Evolutionary conservation across 129 eudicot genomes (phyloP).

Genomic region (Flaveria robusta): DNA sequence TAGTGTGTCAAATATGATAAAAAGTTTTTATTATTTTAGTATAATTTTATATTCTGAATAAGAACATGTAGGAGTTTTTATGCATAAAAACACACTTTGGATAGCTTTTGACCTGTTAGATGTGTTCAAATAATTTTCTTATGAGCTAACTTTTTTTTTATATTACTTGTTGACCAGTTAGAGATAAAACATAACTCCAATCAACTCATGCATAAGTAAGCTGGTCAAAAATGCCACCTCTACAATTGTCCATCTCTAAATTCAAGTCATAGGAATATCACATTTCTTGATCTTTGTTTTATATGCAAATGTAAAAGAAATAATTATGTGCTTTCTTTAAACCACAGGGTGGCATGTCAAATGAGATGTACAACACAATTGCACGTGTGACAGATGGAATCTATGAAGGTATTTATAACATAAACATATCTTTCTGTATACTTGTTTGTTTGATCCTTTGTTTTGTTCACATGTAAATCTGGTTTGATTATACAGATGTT

Average conservation of each 20-base stretch:
- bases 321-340: constrained; percentile 24
- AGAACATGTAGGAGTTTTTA: not conserved
- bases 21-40: not conserved
- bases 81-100: not conserved
- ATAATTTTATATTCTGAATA: not conserved
- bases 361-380: constrained; percentile 86
- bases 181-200: not conserved
- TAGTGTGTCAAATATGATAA: not conserved
- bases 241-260: not conserved
- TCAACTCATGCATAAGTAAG: constrained; percentile 1
- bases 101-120: not conserved
- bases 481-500: constrained; percentile 10
- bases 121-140: not conserved
- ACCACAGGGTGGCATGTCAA: constrained; percentile 98
- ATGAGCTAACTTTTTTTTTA: not conserved
- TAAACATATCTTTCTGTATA: not conserved
- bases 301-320: constrained; percentile 16
- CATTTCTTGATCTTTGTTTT: constrained; percentile 12
- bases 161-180: not conserved
- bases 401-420: constrained; percentile 70
- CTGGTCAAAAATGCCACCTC: constrained; percentile 1
- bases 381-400: constrained; percentile 99
- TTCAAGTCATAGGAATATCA: not conserved
- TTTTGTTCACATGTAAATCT: constrained; percentile 16
- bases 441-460: constrained; percentile 7